Evolutionary conservation across 441 rosid species (phyloP).

Genomic region (Brassica balearica): DNA sequence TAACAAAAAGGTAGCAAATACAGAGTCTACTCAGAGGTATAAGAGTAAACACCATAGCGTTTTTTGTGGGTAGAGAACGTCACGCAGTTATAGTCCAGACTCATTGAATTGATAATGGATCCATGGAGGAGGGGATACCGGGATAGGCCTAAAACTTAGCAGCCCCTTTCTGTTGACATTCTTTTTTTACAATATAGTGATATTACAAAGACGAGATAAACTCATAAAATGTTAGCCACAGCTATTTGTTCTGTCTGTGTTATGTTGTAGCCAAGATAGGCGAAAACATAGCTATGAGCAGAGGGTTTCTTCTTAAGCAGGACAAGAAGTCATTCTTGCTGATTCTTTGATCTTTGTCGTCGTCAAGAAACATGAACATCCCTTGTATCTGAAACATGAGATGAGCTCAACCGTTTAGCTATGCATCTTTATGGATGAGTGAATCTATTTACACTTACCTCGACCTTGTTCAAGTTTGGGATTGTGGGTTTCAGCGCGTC

Average conservation of each 20-base stretch:
- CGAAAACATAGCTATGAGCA: constrained; percentile 70
- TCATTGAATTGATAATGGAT: constrained; percentile 1
- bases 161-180: constrained; percentile 20
- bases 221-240: neutral
- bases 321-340: constrained; percentile 56
- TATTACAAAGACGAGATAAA: constrained; percentile 17
- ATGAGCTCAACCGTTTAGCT: constrained; percentile 23
- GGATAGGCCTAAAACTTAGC: constrained; percentile 38
- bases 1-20: neutral
- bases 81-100: constrained; percentile 34
- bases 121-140: constrained; percentile 23
- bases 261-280: constrained; percentile 42
- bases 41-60: constrained; percentile 34
- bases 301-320: constrained; percentile 71
- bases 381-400: constrained; percentile 57
- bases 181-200: constrained; percentile 15
- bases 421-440: neutral
- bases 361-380: constrained; percentile 60
- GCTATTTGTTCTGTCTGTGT: neutral
- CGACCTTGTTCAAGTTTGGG: constrained; percentile 58
- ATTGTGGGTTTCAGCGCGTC: constrained; percentile 58
- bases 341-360: constrained; percentile 59
- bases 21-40: constrained; percentile 29
- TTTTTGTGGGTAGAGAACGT: constrained; percentile 34
- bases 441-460: constrained; percentile 52